Evolutionary conservation across 2,329 filamentous ascomycete genomes (phyloP).

Genomic region (Chaetoscypha palmicola): DNA sequence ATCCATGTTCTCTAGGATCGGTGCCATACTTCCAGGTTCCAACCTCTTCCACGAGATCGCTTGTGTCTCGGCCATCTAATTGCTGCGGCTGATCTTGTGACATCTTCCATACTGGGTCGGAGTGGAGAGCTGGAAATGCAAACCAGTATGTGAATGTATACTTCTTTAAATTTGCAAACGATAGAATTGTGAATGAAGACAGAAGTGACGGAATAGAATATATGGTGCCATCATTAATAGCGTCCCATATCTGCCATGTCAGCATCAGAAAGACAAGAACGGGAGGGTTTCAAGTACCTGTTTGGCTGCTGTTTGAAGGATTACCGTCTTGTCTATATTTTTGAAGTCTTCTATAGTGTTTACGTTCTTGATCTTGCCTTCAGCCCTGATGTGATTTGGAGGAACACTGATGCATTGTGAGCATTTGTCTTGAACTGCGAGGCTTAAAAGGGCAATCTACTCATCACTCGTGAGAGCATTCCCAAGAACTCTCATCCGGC

Average conservation of each 20-base stretch:
- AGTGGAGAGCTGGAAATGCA: conserved; percentile 88
- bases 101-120: conserved; percentile 74
- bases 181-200: conserved; percentile 80
- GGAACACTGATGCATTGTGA: conserved; percentile 52
- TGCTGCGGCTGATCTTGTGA: conserved; percentile 43
- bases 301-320: conserved; percentile 71
- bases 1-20: conserved; percentile 81
- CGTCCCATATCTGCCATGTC: conserved; percentile 98
- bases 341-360: conserved; percentile 95
- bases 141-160: conserved; percentile 99
- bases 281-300: too few species aligned
- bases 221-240: conserved; percentile 92
- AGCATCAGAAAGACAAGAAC: too few species aligned
- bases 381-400: conserved; percentile 69
- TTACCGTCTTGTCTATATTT: conserved; percentile 68
- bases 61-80: conserved; percentile 64
- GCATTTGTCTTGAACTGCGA: conserved; percentile 17
- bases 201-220: conserved; percentile 91
- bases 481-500: conserved; percentile 83
- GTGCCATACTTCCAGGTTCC: conserved; percentile 81
- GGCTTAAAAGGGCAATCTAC: conserved; percentile 45
- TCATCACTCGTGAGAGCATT: conserved; percentile 77
- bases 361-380: conserved; percentile 91
- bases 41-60: conserved; percentile 70
- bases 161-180: conserved; percentile 93